phyloP scores from a whole-genome alignment of 2,329 filamentous ascomycete genomes.

The Coniochaeta hoffmannii region DNA sequence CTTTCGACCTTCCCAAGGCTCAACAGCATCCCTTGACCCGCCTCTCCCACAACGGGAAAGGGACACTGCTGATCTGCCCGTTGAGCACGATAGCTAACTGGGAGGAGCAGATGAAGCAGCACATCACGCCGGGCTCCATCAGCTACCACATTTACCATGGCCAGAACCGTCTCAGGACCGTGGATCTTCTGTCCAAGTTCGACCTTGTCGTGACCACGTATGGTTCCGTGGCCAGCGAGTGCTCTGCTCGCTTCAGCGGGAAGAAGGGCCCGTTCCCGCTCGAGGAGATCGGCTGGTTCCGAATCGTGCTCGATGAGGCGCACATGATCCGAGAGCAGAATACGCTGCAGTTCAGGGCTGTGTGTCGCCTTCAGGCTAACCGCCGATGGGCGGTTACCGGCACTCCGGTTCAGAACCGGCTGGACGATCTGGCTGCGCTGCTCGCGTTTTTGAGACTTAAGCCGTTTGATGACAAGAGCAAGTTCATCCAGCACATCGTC shows the following conservation, averaged over 20 bases:
- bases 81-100: constrained; percentile 90
- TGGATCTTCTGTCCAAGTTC: constrained; percentile 59
- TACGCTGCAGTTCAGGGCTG: constrained; percentile 76
- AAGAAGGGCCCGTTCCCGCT: constrained; percentile 59
- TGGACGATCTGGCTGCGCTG: constrained; percentile 83
- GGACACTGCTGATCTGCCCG: constrained; percentile 82
- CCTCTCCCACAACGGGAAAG: constrained; percentile 61
- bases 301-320: constrained; percentile 88
- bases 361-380: constrained; percentile 70
- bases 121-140: constrained; percentile 59
- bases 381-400: constrained; percentile 96
- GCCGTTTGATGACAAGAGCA: constrained; percentile 72
- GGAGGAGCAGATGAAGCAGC: constrained; percentile 84
- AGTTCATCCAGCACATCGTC: constrained; percentile 75
- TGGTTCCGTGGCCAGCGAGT: constrained; percentile 76
- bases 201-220: constrained; percentile 93
- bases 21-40: constrained; percentile 39
- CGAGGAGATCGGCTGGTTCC: constrained; percentile 80
- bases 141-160: constrained; percentile 85
- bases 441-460: constrained; percentile 78
- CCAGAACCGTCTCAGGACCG: constrained; percentile 61
- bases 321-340: constrained; percentile 86
- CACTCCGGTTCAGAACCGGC: constrained; percentile 87
- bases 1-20: constrained; percentile 32
- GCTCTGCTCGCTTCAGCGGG: constrained; percentile 53